Evolutionary conservation across 2,329 filamentous ascomycete species (phyloP).

Genomic region (Mariannaea elegans): DNA sequence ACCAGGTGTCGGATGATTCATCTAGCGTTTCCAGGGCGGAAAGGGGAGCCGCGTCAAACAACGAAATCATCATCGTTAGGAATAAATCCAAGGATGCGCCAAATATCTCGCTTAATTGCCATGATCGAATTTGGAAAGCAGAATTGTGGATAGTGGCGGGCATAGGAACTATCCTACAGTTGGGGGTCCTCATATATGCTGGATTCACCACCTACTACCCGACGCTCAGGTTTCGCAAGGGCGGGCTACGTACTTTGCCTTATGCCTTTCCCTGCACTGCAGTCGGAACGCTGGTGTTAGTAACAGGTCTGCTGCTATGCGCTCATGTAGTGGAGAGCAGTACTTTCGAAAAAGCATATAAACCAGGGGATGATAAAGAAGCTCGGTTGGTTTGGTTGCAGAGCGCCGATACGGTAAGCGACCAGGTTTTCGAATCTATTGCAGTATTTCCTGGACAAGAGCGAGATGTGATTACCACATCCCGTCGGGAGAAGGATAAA

Average conservation of each 20-base stretch:
- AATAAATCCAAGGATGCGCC: neutral
- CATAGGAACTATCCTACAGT: slow-evolving; percentile 34
- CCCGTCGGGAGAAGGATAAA: neutral
- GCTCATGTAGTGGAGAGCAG: slow-evolving; percentile 44
- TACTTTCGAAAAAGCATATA: slow-evolving; percentile 37
- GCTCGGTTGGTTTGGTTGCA: slow-evolving; percentile 43
- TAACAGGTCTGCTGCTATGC: slow-evolving; percentile 42
- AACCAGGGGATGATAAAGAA: neutral
- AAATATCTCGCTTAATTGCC: slow-evolving; percentile 19
- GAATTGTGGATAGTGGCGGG: slow-evolving; percentile 29
- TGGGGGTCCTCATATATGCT: slow-evolving; percentile 33
- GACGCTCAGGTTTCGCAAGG: slow-evolving; percentile 19
- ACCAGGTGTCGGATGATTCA: too few species aligned
- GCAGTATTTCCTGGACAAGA: slow-evolving; percentile 15
- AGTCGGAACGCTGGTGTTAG: slow-evolving; percentile 40
- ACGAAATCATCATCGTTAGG: neutral
- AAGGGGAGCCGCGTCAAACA: too few species aligned
- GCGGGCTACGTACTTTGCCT: neutral
- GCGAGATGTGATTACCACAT: neutral
- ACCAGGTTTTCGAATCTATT: slow-evolving; percentile 41
- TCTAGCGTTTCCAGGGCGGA: too few species aligned
- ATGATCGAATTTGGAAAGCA: neutral
- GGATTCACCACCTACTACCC: slow-evolving; percentile 20
- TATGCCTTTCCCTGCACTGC: slow-evolving; percentile 41
- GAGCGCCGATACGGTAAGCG: slow-evolving; percentile 33